Percentiles rank a stretch among this genome's conserved stretches.
phyloP scores from a whole-genome alignment of 768 basidiomycete species.

The Fomitopsis pulvina region DNA sequence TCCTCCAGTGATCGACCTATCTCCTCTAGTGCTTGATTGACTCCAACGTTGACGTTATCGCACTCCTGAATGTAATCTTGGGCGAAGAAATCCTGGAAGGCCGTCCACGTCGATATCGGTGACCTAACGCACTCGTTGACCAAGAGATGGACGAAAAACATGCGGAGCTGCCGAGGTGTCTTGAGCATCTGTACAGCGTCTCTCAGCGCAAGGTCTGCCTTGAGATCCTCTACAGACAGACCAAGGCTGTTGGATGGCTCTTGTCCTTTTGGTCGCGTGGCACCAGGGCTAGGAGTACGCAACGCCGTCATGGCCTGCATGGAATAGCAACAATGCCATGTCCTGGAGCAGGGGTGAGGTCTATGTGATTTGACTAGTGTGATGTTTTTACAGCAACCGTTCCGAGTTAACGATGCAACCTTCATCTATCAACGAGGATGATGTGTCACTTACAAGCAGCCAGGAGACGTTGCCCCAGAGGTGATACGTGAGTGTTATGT shows the following conservation, averaged over 20 bases:
- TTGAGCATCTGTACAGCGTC: constrained; percentile 27
- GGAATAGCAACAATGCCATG: constrained; percentile 4
- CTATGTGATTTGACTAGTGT: not conserved
- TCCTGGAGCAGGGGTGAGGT: no score
- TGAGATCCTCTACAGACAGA: constrained; percentile 19
- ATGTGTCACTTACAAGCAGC: not conserved
- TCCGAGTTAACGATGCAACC: not conserved
- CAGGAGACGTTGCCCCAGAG: no score
- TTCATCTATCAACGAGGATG: not conserved
- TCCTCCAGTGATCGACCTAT: constrained; percentile 18
- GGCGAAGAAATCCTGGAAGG: constrained; percentile 16
- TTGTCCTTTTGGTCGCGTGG: not conserved
- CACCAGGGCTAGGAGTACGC: not conserved
- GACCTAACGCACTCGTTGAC: constrained; percentile 25
- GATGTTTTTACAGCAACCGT: not conserved
- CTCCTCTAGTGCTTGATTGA: constrained; percentile 19
- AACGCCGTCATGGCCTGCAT: not conserved
- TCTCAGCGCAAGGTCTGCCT: constrained; percentile 24
- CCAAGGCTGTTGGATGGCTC: constrained; percentile 19
- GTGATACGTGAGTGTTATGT: no score
- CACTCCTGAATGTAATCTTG: constrained; percentile 18
- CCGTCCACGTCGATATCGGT: constrained; percentile 23
- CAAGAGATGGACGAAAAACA: constrained; percentile 33
- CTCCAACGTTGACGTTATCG: constrained; percentile 14
- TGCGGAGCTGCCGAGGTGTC: constrained; percentile 31